Percentiles rank a stretch among this genome's conserved stretches.
phyloP scores from a whole-genome alignment of 441 rosid species.

The Erysimum pusillum region DNA sequence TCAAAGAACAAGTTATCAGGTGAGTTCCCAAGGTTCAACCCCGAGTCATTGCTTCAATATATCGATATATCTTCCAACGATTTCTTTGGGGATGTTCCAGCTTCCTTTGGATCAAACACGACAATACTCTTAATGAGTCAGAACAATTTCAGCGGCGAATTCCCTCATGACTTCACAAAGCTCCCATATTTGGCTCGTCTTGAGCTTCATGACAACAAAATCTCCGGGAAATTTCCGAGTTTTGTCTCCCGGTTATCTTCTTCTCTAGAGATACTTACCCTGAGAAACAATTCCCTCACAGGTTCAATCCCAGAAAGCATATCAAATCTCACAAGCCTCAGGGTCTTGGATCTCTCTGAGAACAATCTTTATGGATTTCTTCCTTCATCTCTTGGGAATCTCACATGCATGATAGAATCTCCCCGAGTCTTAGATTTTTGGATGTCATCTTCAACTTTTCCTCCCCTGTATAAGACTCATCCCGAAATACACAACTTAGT shows the following conservation, averaged over 20 bases:
- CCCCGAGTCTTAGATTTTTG: too few species aligned
- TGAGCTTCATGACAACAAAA: conserved; percentile 57
- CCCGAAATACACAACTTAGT: too few species aligned
- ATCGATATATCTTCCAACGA: conserved; percentile 53
- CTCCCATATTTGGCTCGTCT: conserved; percentile 44
- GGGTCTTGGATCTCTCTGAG: conserved; percentile 50
- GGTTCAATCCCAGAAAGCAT: conserved; percentile 47
- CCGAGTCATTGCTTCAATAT: conserved; percentile 5
- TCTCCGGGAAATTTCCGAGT: conserved; percentile 37
- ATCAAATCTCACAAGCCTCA: conserved; percentile 45
- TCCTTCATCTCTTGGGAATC: conserved; percentile 49
- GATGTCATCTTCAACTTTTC: too few species aligned
- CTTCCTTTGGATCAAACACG: conserved; percentile 21
- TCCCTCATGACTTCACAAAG: conserved; percentile 37
- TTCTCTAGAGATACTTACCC: conserved; percentile 48
- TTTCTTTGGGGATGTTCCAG: conserved; percentile 51
- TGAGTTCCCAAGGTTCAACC: conserved; percentile 43
- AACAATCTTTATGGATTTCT: conserved; percentile 49
- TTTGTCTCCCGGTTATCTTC: conserved; percentile 35
- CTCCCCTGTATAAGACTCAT: too few species aligned
- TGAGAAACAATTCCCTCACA: conserved; percentile 48
- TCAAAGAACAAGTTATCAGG: conserved; percentile 51
- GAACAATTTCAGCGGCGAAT: conserved; percentile 45
- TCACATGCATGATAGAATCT: conserved; percentile 43
- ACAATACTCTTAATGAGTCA: conserved; percentile 36